phyloP scores from a whole-genome alignment of 192 early-diverging fungal genomes.

The Backusella mclennaniae region DNA sequence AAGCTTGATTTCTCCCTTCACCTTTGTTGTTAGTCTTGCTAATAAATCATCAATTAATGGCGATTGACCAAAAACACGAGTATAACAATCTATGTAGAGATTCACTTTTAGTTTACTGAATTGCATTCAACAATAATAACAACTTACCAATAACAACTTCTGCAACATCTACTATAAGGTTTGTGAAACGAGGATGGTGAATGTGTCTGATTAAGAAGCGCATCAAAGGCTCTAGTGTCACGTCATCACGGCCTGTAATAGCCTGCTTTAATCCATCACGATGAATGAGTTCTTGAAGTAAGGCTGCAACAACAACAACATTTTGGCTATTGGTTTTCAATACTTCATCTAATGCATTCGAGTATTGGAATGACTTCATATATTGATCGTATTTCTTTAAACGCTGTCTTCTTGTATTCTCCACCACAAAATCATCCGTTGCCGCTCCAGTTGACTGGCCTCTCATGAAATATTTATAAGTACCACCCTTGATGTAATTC shows the following conservation, averaged over 20 bases:
- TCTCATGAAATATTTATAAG: constrained; percentile 71
- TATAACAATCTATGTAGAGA: constrained; percentile 72
- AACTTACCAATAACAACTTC: constrained; percentile 69
- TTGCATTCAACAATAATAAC: background rate
- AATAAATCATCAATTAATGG: constrained; percentile 79
- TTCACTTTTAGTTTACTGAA: background rate
- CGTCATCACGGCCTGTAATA: constrained; percentile 85
- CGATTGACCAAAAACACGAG: constrained; percentile 75
- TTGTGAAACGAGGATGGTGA: constrained; percentile 76
- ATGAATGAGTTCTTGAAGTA: constrained; percentile 90
- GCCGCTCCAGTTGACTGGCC: constrained; percentile 52
- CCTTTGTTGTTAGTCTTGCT: constrained; percentile 63
- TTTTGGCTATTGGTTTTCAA: constrained; percentile 57
- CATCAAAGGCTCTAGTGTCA: constrained; percentile 78
- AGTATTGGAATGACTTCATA: constrained; percentile 84
- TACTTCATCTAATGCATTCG: constrained; percentile 85
- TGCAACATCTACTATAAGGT: constrained; percentile 75
- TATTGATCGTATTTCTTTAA: constrained; percentile 81
- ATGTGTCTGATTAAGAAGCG: constrained; percentile 83
- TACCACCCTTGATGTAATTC: constrained; percentile 50
- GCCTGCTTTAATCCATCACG: constrained; percentile 79
- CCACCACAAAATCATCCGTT: constrained; percentile 75
- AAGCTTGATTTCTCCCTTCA: constrained; percentile 72
- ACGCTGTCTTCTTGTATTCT: constrained; percentile 57
- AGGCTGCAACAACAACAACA: constrained; percentile 63